Conservation (phyloP, 257 asterid species). For the Parsonsia alboflavescens region DNA sequence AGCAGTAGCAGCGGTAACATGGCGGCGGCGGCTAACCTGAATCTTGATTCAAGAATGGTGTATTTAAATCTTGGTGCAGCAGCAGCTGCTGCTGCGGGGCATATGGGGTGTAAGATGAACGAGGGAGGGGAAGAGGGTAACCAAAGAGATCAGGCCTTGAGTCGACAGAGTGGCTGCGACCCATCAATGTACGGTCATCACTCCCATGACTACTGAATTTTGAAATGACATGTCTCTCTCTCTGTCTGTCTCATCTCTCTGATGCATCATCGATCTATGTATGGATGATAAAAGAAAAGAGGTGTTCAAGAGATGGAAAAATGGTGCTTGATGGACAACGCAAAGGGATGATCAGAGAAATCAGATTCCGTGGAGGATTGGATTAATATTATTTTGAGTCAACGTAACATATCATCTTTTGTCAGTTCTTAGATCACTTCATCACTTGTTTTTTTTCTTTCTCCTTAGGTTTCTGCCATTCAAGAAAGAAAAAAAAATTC, state of each 20-base stretch:
- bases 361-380: slow-evolving; percentile 5
- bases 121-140: slow-evolving; percentile 44
- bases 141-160: slow-evolving; percentile 43
- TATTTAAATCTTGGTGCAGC: slow-evolving; percentile 72
- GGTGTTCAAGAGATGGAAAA: background rate
- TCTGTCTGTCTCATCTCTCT: background rate
- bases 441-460: background rate
- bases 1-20: slow-evolving; percentile 36
- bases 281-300: background rate
- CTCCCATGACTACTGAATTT: slow-evolving; percentile 40
- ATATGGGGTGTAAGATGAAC: slow-evolving; percentile 40
- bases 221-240: too few species aligned
- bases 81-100: slow-evolving; percentile 21
- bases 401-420: slow-evolving; percentile 2
- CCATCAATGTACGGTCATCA: slow-evolving; percentile 66
- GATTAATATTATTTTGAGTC: slow-evolving; percentile 5
- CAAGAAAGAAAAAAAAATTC: background rate
- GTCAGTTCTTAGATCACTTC: background rate
- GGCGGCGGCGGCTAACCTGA: slow-evolving; percentile 23
- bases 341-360: background rate
- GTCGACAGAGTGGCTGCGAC: slow-evolving; percentile 41
- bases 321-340: background rate
- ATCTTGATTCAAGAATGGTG: slow-evolving; percentile 75
- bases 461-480: background rate
- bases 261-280: background rate